These are phyloP conservation scores for Leccinum subrobustum DNA, from an alignment of 1,284 basidiomycete genomes.

Conservation along the genomic window DNA sequence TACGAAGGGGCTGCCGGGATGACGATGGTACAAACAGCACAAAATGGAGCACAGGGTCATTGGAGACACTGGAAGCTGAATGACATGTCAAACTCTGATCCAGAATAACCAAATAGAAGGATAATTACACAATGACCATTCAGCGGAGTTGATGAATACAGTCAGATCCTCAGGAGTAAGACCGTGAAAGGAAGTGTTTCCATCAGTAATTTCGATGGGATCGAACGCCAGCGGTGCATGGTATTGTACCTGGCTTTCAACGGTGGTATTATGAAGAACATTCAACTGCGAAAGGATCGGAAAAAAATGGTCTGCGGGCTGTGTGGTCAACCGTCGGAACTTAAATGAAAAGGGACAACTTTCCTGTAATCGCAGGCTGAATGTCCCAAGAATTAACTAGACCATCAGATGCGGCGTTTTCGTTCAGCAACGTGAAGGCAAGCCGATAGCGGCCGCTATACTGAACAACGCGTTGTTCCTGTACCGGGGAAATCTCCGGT, in stretches of 20 bases:
- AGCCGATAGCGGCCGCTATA: conserved; percentile 80
- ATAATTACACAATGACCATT: conserved; percentile 86
- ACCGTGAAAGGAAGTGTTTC: conserved; percentile 44
- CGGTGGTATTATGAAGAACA: conserved; percentile 82
- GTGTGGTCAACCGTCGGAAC: conserved; percentile 16
- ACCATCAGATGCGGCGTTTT: conserved; percentile 73
- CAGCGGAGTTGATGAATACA: conserved; percentile 92
- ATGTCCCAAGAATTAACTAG: conserved; percentile 74
- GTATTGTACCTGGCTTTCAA: conserved; percentile 93
- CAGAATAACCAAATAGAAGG: background rate
- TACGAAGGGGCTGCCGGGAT: conserved; percentile 65
- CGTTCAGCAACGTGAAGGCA: conserved; percentile 83
- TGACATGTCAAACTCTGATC: conserved; percentile 12
- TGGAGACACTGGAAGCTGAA: conserved; percentile 77
- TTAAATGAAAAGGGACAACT: conserved; percentile 27
- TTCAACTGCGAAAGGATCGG: conserved; percentile 65
- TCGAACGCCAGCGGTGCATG: conserved; percentile 87
- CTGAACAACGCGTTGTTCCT: conserved; percentile 60
- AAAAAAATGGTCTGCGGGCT: conserved; percentile 58
- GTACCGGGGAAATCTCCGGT: conserved; percentile 44
- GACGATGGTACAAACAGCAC: conserved; percentile 85
- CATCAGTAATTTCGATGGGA: conserved; percentile 44
- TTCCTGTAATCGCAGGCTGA: conserved; percentile 60
- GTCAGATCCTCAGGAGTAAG: conserved; percentile 81
- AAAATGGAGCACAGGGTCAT: conserved; percentile 92